These are phyloP conservation scores for Mycena albidolilacea DNA, from an alignment of 768 basidiomycete genomes.

Conservation along the genomic window DNA sequence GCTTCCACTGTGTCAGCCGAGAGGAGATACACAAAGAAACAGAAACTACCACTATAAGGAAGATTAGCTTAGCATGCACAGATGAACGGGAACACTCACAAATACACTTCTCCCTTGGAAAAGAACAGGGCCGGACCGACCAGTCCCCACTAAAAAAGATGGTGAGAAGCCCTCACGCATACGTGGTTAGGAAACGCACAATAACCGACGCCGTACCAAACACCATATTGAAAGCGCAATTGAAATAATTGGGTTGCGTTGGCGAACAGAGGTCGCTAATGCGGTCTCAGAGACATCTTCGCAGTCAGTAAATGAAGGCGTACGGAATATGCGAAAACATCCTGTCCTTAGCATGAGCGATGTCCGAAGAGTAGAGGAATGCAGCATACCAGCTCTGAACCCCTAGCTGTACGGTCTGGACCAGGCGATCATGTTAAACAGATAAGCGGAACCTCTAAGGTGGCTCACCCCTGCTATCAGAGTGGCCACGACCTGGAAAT, in stretches of 20 bases:
- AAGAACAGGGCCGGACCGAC: slow-evolving; percentile 77
- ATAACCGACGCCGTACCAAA: slow-evolving; percentile 69
- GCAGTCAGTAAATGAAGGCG: slow-evolving; percentile 35
- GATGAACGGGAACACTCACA: slow-evolving; percentile 55
- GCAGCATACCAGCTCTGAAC: slow-evolving; percentile 71
- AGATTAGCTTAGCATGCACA: neutral
- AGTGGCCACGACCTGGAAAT: slow-evolving; percentile 64
- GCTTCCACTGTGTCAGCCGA: slow-evolving; percentile 48
- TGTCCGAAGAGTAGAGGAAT: slow-evolving; percentile 13
- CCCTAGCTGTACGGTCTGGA: slow-evolving; percentile 71
- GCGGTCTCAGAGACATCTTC: neutral
- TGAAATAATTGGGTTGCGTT: slow-evolving; percentile 64
- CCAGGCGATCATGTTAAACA: neutral
- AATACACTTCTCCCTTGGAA: slow-evolving; percentile 69
- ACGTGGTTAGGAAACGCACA: slow-evolving; percentile 54
- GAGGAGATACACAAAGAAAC: neutral
- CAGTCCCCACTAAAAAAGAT: slow-evolving; percentile 66
- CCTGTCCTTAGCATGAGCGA: slow-evolving; percentile 49
- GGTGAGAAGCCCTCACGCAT: neutral
- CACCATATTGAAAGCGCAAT: slow-evolving; percentile 67
- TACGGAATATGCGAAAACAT: slow-evolving; percentile 75
- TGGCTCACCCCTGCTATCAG: slow-evolving; percentile 63
- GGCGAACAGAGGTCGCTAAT: slow-evolving; percentile 62
- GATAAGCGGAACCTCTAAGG: neutral
- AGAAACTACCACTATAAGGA: slow-evolving; percentile 4